Conservation (phyloP, 352 stramenopile genomes). For the Nothophytophthora sp. region DNA sequence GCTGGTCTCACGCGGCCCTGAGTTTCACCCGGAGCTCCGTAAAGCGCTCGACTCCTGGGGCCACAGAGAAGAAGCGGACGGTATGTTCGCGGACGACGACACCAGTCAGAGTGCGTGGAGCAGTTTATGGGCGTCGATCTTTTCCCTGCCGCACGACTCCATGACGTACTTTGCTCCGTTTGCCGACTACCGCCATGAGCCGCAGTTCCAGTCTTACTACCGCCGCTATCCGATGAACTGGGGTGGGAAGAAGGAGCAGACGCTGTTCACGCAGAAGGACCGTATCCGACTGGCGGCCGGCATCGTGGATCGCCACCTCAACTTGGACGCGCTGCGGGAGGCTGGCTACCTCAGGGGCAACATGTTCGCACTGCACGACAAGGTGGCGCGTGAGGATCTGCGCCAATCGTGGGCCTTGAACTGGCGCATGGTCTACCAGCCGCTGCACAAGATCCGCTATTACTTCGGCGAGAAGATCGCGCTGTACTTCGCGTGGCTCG, state of each 20-base stretch:
- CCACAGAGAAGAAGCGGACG: slow-evolving; percentile 77
- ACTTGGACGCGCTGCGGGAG: slow-evolving; percentile 63
- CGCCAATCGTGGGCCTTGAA: slow-evolving; percentile 71
- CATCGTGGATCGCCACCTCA: slow-evolving; percentile 81
- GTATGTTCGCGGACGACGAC: slow-evolving; percentile 53
- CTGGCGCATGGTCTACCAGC: slow-evolving; percentile 80
- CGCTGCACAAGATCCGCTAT: slow-evolving; percentile 84
- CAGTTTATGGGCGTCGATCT: slow-evolving; percentile 58
- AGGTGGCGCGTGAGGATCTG: slow-evolving; percentile 66
- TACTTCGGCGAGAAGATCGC: slow-evolving; percentile 93
- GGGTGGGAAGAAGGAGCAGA: slow-evolving; percentile 68
- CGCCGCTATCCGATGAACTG: slow-evolving; percentile 79
- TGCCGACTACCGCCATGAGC: slow-evolving; percentile 74
- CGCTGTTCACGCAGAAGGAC: slow-evolving; percentile 81
- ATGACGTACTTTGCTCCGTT: slow-evolving; percentile 83
- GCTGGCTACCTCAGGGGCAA: slow-evolving; percentile 55
- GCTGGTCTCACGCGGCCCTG: slow-evolving; percentile 54
- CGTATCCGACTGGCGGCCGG: slow-evolving; percentile 68
- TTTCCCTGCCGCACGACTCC: slow-evolving; percentile 69
- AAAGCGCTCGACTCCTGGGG: slow-evolving; percentile 60
- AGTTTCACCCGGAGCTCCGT: slow-evolving; percentile 65
- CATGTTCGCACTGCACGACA: slow-evolving; percentile 90
- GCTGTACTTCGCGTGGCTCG: slow-evolving; percentile 93
- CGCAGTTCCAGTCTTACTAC: slow-evolving; percentile 79
- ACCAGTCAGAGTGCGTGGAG: slow-evolving; percentile 20